These are phyloP conservation scores for Fennellomyces sp. DNA, from an alignment of 371 early-diverging fungal genomes.

Conservation along the genomic window DNA sequence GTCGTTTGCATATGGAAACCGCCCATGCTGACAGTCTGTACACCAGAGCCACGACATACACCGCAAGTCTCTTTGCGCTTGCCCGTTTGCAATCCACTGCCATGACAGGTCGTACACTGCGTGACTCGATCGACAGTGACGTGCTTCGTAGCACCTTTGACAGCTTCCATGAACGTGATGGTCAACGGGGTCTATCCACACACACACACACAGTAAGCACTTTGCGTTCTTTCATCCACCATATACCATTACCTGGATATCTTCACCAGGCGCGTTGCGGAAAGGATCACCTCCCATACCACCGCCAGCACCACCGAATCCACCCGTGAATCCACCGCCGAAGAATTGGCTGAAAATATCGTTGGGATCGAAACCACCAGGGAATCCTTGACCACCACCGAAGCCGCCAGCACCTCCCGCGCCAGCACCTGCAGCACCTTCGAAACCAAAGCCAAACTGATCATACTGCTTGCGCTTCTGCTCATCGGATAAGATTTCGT, in stretches of 20 bases:
- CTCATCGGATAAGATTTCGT: conserved; percentile 92
- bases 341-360: conserved; percentile 77
- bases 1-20: conserved; percentile 88
- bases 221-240: background rate
- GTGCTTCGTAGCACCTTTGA: conserved; percentile 70
- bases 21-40: conserved; percentile 69
- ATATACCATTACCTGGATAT: conserved; percentile 41
- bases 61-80: conserved; percentile 68
- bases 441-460: conserved; percentile 80
- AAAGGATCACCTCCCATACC: conserved; percentile 39
- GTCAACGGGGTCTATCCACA: conserved; percentile 44
- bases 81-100: conserved; percentile 80
- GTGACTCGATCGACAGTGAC: conserved; percentile 67
- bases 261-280: conserved; percentile 36
- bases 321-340: conserved; percentile 56
- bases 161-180: conserved; percentile 90
- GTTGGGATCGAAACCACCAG: conserved; percentile 64
- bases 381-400: conserved; percentile 65
- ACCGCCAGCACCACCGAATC: conserved; percentile 40
- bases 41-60: conserved; percentile 87
- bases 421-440: conserved; percentile 32
- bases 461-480: conserved; percentile 89
- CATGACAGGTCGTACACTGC: conserved; percentile 79
- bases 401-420: conserved; percentile 60
- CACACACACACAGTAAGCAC: background rate